These are phyloP conservation scores for Tetrahymena elliotti DNA, from an alignment of 73 alveolate genomes.

Conservation along the genomic window DNA sequence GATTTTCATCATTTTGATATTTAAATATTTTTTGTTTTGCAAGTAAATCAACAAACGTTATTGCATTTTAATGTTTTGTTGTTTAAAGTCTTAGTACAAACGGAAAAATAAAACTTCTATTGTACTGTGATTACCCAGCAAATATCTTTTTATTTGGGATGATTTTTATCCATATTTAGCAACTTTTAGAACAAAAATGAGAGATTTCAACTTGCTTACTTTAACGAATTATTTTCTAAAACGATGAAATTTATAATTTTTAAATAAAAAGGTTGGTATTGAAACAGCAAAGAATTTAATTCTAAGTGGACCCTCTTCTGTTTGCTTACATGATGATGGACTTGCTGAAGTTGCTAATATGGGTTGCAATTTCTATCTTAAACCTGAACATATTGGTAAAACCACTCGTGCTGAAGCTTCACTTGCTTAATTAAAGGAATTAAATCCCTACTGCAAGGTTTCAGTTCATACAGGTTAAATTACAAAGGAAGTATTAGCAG, in stretches of 20 bases:
- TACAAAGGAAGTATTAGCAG: conserved; percentile 18
- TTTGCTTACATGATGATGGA: conserved; percentile 77
- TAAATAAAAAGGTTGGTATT: conserved; percentile 60
- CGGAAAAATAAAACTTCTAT: no score
- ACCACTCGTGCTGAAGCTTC: conserved; percentile 89
- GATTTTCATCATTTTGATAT: not conserved
- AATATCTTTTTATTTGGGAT: no score
- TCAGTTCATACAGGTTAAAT: conserved; percentile 56
- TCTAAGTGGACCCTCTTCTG: conserved; percentile 94
- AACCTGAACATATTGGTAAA: conserved; percentile 82
- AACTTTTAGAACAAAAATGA: no score
- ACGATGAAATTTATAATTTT: no score
- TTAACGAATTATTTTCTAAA: no score
- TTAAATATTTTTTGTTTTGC: not conserved
- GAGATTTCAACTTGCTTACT: no score
- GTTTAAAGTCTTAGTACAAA: not conserved
- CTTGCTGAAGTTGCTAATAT: conserved; percentile 66
- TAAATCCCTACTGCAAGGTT: conserved; percentile 92
- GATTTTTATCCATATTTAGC: no score
- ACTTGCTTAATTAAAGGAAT: conserved; percentile 73
- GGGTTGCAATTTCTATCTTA: conserved; percentile 89
- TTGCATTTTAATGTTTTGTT: not conserved
- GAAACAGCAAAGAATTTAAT: conserved; percentile 96
- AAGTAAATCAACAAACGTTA: not conserved
- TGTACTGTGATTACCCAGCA: no score